Base-by-base conservation (phyloP, 2,329 filamentous ascomycete species). In the Didymella pinodella region DNA sequence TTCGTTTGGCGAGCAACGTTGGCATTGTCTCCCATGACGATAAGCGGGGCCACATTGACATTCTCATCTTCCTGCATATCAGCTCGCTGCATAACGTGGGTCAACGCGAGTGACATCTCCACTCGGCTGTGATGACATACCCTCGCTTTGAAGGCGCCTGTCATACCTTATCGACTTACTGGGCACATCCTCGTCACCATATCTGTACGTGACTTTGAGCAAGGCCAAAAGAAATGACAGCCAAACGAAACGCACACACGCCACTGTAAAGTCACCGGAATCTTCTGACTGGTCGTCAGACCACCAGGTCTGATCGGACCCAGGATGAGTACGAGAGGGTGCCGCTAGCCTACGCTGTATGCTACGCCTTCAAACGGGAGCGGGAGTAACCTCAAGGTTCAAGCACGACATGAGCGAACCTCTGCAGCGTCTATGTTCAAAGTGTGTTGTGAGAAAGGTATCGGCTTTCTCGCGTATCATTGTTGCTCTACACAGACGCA, bases 301-400 rank as follows among this genome's bases (percentile, higher is more conserved):
- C 51, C 45, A 55, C 47, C 57, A 59, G 51, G 66, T 61, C 41
- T 66, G 69, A 73, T 72, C 70, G 49, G 70, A 69, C 61, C 69
- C 65, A 69, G 70, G 70, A 68, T 73, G 43, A 58, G 57, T 61
- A 62, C 52, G 56, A 65, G 32, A 45, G 64, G 62, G 54, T 68
- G 64, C 62, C 67, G 63, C 68, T 74, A 73, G 57, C 57, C 44
- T 53, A 45, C 41, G 59, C 65, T 66, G 60, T 54, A 60, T 16
- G 56, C 57, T 62, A 60, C 67, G 67, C 67, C 69, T 65, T 72
- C 65, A 61, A 68, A 62, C 67, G 70, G 72, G 70, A 69, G 63
- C 72, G 69, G 70, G 70, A 68, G 61, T 40, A 59, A 65, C 47
- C 60, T 68, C 62, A 61, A 67, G 69, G 64, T 59, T 68, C 62